Evolutionary conservation across 2,329 filamentous ascomycete species (phyloP).

Genomic region (Fusarium guadeloupense): DNA sequence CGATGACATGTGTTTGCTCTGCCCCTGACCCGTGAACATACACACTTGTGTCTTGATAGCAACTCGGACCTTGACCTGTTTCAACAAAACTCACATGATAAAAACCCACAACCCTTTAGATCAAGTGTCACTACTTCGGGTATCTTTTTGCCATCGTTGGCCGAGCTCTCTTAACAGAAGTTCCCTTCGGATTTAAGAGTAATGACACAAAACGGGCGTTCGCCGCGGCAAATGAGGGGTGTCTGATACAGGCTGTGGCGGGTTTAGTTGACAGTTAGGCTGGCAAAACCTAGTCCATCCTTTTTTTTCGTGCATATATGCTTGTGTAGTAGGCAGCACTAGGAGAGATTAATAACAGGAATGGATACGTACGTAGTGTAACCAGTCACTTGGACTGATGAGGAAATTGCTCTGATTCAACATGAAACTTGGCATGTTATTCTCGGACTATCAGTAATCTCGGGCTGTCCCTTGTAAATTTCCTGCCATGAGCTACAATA

Average conservation of each 20-base stretch:
- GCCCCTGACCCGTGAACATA: background rate
- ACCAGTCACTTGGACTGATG: background rate
- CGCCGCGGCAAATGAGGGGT: conserved; percentile 37
- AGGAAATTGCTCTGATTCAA: conserved; percentile 32
- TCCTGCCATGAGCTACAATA: background rate
- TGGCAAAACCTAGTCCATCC: conserved; percentile 22
- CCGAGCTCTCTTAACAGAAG: conserved; percentile 18
- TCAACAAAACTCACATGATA: conserved; percentile 15
- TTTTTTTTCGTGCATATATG: conserved; percentile 20
- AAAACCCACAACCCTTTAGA: background rate
- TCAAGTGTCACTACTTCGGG: background rate
- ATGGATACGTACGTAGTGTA: background rate
- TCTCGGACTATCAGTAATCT: conserved; percentile 1
- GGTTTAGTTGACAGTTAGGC: conserved; percentile 29
- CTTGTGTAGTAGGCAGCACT: conserved; percentile 5
- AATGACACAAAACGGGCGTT: conserved; percentile 36
- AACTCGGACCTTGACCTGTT: background rate
- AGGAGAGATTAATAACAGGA: conserved; percentile 7
- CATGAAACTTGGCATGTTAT: conserved; percentile 27
- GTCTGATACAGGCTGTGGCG: conserved; percentile 30
- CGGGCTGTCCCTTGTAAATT: background rate
- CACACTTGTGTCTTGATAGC: background rate
- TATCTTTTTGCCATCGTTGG: background rate
- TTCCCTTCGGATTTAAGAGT: conserved; percentile 15
- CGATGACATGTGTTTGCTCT: background rate